Evolutionary conservation across 805 yeast species (phyloP), one percentile per base, ranked within the genome.

Genomic region (Kazachstania psychrophila): DNA sequence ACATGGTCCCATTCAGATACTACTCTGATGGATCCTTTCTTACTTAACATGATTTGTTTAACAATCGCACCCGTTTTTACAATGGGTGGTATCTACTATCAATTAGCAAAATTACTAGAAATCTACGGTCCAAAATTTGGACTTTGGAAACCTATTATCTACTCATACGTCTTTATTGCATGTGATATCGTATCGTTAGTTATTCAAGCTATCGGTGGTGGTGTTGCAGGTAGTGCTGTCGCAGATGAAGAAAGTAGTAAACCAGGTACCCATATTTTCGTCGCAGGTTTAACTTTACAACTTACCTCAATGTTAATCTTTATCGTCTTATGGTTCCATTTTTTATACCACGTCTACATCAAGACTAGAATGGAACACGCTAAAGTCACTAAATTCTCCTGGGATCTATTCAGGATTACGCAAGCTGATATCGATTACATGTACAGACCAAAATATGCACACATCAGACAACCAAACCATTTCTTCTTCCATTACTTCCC

Each of bases 21-120:
- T 2, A 26, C 43, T 12, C 49, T 60, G 25, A 44, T 59, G 28
- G 55, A 67, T 34, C 61, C 66, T 20, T 86, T 68, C 50, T 51
- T 80, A 29, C 59, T 77, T 48, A 94, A 86, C 56, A 70, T 79
- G 44, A 70, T 77, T 38, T 67, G 78, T 48, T 61, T 85, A 38
- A 83, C 89, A 0, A 58, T 86, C 33, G 89, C 85, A 0, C 95
- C 95, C 0, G 85, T 84, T 15, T 80, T 86, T 55, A 64, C 82
- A 31, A 80, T 83, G 83, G 95, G 82, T 4, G 95, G 89, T 1
- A 66, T 86, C 3, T 87, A 86, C 60, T 79, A 70, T 45, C 65
- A 77, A 37, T 60, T 86, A 44, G 86, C 81, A 5, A 80, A 83
- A 56, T 47, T 80, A 34, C 64, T 77, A 32, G 75, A 78, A 38